Evolutionary conservation across 2,329 filamentous ascomycete species (phyloP).

Genomic region (Cytospora piceicola): DNA sequence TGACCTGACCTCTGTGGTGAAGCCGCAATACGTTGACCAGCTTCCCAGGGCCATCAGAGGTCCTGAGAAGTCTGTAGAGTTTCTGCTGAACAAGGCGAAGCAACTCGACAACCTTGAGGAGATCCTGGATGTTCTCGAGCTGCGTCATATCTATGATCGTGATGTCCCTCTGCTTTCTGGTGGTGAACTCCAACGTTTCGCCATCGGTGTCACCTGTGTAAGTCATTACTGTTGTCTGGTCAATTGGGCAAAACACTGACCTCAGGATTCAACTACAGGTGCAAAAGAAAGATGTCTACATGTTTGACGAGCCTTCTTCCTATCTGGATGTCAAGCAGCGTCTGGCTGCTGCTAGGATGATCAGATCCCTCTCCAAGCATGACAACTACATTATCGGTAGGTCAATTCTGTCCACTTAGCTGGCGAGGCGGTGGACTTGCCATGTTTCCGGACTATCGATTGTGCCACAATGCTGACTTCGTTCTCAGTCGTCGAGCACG

Average conservation of each 20-base stretch:
- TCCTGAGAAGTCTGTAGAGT: slow-evolving; percentile 76
- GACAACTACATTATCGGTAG: slow-evolving; percentile 87
- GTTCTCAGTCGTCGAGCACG: slow-evolving; percentile 84
- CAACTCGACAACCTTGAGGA: slow-evolving; percentile 80
- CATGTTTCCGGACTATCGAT: too few species aligned
- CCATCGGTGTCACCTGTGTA: slow-evolving; percentile 88
- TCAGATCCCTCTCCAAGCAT: slow-evolving; percentile 84
- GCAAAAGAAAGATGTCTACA: slow-evolving; percentile 60
- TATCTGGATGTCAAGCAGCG: slow-evolving; percentile 99
- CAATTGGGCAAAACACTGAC: neutral
- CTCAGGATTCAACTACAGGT: slow-evolving; percentile 18
- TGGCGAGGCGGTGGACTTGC: neutral
- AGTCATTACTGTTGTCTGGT: slow-evolving; percentile 35
- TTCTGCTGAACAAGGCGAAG: slow-evolving; percentile 74
- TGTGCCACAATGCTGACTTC: slow-evolving; percentile 1
- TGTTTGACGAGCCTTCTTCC: slow-evolving; percentile 99
- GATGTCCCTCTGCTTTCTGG: slow-evolving; percentile 90
- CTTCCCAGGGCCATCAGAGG: slow-evolving; percentile 91
- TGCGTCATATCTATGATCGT: slow-evolving; percentile 88
- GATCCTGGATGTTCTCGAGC: slow-evolving; percentile 80
- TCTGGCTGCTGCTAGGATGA: slow-evolving; percentile 87
- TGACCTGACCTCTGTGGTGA: slow-evolving; percentile 95
- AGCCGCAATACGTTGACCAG: slow-evolving; percentile 99
- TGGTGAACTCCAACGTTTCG: slow-evolving; percentile 97
- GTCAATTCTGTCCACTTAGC: neutral